Evolutionary conservation across 164 flowering plant species (phyloP).

Genomic region (Platanus orientalis): DNA sequence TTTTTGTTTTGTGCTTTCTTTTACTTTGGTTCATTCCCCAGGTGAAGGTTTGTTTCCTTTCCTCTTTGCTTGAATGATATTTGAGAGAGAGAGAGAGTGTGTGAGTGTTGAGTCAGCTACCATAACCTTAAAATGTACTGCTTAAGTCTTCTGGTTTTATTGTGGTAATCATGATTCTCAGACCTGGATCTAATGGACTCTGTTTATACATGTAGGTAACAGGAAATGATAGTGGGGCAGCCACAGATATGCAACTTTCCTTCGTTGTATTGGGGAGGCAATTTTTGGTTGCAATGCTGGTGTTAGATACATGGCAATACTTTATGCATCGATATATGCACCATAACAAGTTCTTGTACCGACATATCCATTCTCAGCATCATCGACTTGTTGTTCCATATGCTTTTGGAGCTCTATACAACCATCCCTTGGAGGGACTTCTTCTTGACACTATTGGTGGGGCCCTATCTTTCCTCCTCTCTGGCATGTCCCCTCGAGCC

Average conservation of each 20-base stretch:
- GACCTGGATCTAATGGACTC: neutral
- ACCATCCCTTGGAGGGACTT: conserved; percentile 91
- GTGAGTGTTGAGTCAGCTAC: too few species aligned
- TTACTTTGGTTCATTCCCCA: too few species aligned
- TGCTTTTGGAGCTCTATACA: conserved; percentile 92
- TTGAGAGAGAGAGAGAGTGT: too few species aligned
- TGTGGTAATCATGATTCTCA: neutral
- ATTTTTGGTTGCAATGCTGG: conserved; percentile 70
- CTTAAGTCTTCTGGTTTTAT: neutral
- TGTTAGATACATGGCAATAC: conserved; percentile 94
- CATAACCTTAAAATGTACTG: too few species aligned
- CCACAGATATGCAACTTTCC: conserved; percentile 28
- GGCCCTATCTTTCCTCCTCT: conserved; percentile 76
- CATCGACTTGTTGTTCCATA: conserved; percentile 93
- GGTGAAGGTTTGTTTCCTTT: too few species aligned
- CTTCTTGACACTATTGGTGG: conserved; percentile 88
- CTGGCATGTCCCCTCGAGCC: conserved; percentile 91
- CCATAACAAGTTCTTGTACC: conserved; percentile 85
- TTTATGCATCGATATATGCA: conserved; percentile 97
- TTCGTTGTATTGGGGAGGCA: conserved; percentile 47
- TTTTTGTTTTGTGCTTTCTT: too few species aligned
- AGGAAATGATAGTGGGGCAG: conserved; percentile 32
- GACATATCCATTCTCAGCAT: conserved; percentile 89
- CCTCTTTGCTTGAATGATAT: too few species aligned
- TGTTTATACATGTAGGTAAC: conserved; percentile 40